Evolutionary conservation across 495 filamentous ascomycete genomes (phyloP).

Genomic region (Astrothelium macrocarpum): DNA sequence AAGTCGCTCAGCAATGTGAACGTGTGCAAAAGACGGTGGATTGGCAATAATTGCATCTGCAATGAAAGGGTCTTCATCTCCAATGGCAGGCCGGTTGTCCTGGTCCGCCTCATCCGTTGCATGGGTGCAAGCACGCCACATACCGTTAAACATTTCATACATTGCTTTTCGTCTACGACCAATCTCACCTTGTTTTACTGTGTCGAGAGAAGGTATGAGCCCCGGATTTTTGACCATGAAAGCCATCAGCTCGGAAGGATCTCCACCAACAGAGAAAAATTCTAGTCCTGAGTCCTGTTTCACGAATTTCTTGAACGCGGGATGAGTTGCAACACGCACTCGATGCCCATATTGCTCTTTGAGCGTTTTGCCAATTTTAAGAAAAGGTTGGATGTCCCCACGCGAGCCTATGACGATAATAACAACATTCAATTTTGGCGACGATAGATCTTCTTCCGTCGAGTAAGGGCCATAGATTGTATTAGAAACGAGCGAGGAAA

Average conservation of each 20-base stretch:
- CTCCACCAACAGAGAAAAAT: constrained; percentile 63
- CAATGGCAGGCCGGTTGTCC: constrained; percentile 44
- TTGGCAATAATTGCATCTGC: constrained; percentile 36
- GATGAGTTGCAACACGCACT: constrained; percentile 60
- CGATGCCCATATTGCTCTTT: constrained; percentile 59
- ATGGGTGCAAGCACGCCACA: constrained; percentile 34
- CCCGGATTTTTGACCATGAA: constrained; percentile 78
- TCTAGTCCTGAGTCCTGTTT: constrained; percentile 52
- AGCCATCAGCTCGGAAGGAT: constrained; percentile 66
- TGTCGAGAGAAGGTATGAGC: constrained; percentile 54
- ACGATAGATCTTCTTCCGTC: constrained; percentile 7
- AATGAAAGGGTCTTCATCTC: constrained; percentile 27
- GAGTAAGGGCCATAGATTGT: background rate
- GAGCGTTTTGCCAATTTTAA: constrained; percentile 59
- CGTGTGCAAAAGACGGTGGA: constrained; percentile 31
- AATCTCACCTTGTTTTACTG: constrained; percentile 57
- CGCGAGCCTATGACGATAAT: constrained; percentile 70
- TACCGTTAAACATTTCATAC: constrained; percentile 38
- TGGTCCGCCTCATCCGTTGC: constrained; percentile 41
- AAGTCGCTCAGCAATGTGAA: constrained; percentile 33
- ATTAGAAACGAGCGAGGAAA: background rate
- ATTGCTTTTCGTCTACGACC: constrained; percentile 49
- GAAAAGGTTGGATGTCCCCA: constrained; percentile 70
- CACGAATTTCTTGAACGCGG: constrained; percentile 58
- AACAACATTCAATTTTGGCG: constrained; percentile 58